Conservation (phyloP, 2,329 filamentous ascomycete genomes). For the Scorias spongiosa region DNA sequence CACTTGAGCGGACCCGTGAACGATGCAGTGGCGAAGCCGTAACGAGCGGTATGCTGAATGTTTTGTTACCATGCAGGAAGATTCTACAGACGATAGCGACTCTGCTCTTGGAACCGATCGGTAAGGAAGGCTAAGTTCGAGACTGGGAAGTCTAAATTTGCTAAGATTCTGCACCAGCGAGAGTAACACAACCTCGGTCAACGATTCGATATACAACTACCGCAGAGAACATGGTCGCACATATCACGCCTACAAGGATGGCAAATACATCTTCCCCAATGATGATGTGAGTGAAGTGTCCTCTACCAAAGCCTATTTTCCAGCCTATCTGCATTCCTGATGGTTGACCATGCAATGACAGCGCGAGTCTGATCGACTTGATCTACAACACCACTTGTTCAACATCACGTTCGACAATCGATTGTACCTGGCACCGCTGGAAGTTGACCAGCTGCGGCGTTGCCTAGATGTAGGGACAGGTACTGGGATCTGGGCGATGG, state of each 20-base stretch:
- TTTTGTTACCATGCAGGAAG: not conserved
- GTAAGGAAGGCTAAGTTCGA: conserved; percentile 6
- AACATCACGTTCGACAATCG: conserved; percentile 32
- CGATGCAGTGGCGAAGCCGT: no score
- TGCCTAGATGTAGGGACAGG: conserved; percentile 39
- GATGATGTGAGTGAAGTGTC: conserved; percentile 17
- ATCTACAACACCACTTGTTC: conserved; percentile 30
- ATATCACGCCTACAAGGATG: conserved; percentile 25
- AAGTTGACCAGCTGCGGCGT: conserved; percentile 19
- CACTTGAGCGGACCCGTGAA: no score
- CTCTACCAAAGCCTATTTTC: not conserved
- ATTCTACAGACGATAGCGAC: conserved; percentile 12
- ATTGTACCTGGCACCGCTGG: conserved; percentile 31
- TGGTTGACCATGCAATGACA: conserved; percentile 4
- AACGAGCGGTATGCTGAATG: no score
- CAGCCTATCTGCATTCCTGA: not conserved
- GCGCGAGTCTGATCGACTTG: conserved; percentile 22
- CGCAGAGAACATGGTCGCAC: conserved; percentile 22
- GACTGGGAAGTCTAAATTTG: no score
- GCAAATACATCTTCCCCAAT: conserved; percentile 27
- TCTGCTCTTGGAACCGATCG: conserved; percentile 22
- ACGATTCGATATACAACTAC: conserved; percentile 23
- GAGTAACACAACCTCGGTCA: conserved; percentile 20
- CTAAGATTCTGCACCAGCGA: conserved; percentile 8
- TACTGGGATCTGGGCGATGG: conserved; percentile 43